Conservation (phyloP, 1,139 yeast genomes). For the Suhomyces maxii region DNA sequence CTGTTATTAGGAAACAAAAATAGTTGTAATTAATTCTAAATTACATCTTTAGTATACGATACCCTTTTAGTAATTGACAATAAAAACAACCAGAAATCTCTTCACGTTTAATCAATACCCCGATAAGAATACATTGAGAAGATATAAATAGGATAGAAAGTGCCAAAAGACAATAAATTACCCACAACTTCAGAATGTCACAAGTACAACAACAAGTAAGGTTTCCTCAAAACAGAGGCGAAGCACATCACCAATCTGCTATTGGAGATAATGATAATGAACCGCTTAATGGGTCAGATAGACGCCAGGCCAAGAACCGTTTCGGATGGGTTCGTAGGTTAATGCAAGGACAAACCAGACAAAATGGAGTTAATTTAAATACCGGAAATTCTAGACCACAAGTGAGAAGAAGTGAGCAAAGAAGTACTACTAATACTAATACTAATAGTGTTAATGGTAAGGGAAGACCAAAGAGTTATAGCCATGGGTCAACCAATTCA, state of each 20-base stretch:
- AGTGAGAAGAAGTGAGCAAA: neutral
- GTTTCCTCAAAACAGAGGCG: slow-evolving; percentile 1
- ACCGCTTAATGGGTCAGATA: slow-evolving; percentile 4
- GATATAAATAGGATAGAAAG: too few relatives aligned
- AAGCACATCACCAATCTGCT: neutral
- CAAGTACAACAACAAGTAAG: slow-evolving; percentile 1
- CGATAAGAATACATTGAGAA: too few relatives aligned
- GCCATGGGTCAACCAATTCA: neutral
- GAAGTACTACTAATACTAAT: neutral
- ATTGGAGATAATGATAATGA: neutral
- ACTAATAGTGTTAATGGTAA: too few relatives aligned
- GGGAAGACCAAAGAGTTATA: slow-evolving; percentile 1
- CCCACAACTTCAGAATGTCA: neutral
- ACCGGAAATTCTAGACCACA: neutral
- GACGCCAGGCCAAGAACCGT: slow-evolving; percentile 29
- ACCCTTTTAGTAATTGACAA: too few relatives aligned
- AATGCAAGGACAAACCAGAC: slow-evolving; percentile 45
- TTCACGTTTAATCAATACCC: too few relatives aligned
- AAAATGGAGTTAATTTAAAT: neutral
- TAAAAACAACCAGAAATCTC: too few relatives aligned
- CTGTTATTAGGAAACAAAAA: too few relatives aligned
- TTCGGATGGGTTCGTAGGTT: slow-evolving; percentile 50
- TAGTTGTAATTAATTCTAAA: too few relatives aligned
- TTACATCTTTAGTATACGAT: too few relatives aligned
- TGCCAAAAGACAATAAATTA: too few relatives aligned